These are phyloP conservation scores for Trichoderma harzianum DNA, from an alignment of 2,329 filamentous ascomycete genomes.

Conservation along the genomic window DNA sequence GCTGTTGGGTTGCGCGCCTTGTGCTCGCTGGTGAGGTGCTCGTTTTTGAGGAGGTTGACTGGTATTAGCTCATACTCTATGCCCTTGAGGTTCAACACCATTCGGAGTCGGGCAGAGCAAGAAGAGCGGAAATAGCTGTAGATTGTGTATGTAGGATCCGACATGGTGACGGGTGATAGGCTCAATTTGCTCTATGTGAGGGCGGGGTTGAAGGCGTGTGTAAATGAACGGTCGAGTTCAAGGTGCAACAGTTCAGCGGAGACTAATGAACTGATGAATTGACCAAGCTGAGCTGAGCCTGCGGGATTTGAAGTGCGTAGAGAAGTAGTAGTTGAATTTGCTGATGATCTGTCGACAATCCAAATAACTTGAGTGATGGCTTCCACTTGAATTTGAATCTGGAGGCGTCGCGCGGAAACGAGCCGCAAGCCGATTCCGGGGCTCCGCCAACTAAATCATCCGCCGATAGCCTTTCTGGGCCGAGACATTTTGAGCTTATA, in stretches of 20 bases:
- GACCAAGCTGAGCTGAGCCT: background rate
- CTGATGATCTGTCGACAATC: background rate
- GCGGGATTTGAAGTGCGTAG: background rate
- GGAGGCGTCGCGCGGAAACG: constrained; percentile 2
- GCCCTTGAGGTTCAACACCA: constrained; percentile 54
- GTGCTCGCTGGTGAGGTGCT: constrained; percentile 48
- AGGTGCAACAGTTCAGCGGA: background rate
- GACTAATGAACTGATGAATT: background rate
- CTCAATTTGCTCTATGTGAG: background rate
- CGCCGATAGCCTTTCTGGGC: constrained; percentile 6
- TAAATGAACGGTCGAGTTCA: background rate
- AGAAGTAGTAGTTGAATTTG: accelerated
- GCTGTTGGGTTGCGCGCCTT: constrained; percentile 49
- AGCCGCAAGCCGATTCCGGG: constrained; percentile 3
- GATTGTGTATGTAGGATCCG: constrained; percentile 38
- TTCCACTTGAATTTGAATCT: background rate
- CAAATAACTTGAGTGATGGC: background rate
- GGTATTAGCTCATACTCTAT: constrained; percentile 46
- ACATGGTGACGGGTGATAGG: background rate
- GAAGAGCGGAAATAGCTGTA: constrained; percentile 62
- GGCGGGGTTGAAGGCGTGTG: background rate
- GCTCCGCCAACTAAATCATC: background rate
- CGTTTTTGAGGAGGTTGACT: constrained; percentile 53
- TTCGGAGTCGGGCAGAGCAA: constrained; percentile 59
- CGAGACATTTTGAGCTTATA: constrained; percentile 1